Evolutionary conservation across 805 yeast species (phyloP).

Genomic region (Pichia paraexigua): DNA sequence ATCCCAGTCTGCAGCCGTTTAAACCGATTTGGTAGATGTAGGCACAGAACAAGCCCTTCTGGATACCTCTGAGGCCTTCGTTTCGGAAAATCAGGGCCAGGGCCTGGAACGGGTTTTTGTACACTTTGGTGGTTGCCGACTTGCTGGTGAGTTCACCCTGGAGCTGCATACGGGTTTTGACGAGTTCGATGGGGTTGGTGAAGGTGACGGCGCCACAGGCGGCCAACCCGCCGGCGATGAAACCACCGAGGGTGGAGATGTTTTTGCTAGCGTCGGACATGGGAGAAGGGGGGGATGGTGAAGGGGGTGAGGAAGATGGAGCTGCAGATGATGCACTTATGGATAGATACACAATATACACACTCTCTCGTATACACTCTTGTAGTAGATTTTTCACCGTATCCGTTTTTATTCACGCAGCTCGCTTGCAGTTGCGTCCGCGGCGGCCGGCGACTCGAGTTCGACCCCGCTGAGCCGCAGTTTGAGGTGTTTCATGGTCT

Average conservation of each 20-base stretch:
- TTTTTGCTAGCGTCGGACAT: conserved; percentile 29
- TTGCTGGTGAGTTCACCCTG: conserved; percentile 77
- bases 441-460: too few relatives aligned
- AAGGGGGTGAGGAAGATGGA: too few relatives aligned
- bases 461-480: conserved; percentile 37
- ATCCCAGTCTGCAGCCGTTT: conserved; percentile 90
- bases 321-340: too few relatives aligned
- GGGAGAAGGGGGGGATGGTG: too few relatives aligned
- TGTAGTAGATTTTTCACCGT: too few relatives aligned
- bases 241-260: conserved; percentile 66
- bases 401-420: too few relatives aligned
- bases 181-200: conserved; percentile 91
- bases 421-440: too few relatives aligned
- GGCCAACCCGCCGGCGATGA: conserved; percentile 85
- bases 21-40: conserved; percentile 84
- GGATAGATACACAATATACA: too few relatives aligned
- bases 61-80: conserved; percentile 85
- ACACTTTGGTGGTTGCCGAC: conserved; percentile 39
- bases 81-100: conserved; percentile 57
- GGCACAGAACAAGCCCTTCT: conserved; percentile 84
- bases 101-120: conserved; percentile 84
- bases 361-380: too few relatives aligned
- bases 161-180: conserved; percentile 92
- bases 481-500: conserved; percentile 74
- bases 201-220: conserved; percentile 98